phyloP scores from a whole-genome alignment of 352 stramenopile genomes.

The Globisporangium emineosum region DNA sequence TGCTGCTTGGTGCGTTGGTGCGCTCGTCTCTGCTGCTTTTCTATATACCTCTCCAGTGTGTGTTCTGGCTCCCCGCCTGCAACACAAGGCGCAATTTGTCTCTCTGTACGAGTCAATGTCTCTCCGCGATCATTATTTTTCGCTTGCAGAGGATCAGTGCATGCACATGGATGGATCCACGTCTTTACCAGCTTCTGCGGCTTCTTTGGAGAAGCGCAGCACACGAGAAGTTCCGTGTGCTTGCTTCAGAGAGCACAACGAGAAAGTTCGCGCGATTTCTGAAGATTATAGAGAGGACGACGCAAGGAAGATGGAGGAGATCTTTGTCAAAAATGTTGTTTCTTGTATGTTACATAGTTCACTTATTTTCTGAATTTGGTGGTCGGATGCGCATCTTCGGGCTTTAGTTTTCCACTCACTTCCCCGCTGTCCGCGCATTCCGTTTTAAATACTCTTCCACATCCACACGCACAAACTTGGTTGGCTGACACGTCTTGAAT shows the following conservation, averaged over 20 bases:
- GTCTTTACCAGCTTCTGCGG: background rate
- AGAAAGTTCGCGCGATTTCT: background rate
- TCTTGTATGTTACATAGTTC: background rate
- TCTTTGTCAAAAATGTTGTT: slow-evolving; percentile 10
- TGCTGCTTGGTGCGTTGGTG: background rate
- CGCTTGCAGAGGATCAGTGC: background rate
- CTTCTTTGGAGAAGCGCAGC: background rate
- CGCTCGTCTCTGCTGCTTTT: background rate
- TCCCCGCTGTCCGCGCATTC: background rate
- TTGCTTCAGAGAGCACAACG: too few species aligned
- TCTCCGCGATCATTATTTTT: too few species aligned
- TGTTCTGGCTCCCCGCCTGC: too few species aligned
- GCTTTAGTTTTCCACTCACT: background rate
- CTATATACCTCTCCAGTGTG: too few species aligned
- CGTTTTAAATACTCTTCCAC: slow-evolving; percentile 8
- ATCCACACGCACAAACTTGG: slow-evolving; percentile 4
- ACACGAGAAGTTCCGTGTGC: too few species aligned
- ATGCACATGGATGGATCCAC: background rate
- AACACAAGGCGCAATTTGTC: too few species aligned
- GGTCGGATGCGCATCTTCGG: background rate
- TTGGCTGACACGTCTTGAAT: background rate
- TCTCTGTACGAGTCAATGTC: too few species aligned
- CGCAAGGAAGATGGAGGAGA: too few species aligned
- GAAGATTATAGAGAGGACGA: too few species aligned
- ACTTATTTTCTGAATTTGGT: slow-evolving; percentile 5